Percentiles rank a stretch among this genome's conserved stretches.
These are phyloP conservation scores for Eutrema yunnanense DNA, from an alignment of 345 rosid genomes.

Conservation along the genomic window DNA sequence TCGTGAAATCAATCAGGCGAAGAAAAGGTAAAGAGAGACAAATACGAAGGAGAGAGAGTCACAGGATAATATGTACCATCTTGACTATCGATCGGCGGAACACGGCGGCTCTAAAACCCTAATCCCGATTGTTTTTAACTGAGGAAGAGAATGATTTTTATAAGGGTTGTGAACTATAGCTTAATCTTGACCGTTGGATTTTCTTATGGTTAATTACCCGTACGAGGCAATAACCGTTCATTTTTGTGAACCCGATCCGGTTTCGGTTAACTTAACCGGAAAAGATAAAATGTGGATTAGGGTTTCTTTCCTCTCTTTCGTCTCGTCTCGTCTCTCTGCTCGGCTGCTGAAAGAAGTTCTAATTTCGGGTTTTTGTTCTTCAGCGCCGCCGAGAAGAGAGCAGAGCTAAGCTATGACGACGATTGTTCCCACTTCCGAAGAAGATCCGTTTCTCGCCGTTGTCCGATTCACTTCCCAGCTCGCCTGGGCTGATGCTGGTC, in stretches of 20 bases:
- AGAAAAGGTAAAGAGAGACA: not conserved
- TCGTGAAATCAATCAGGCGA: not conserved
- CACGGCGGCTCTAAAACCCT: conserved; percentile 18
- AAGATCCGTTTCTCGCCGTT: conserved; percentile 79
- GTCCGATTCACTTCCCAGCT: conserved; percentile 92
- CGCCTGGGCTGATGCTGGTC: conserved; percentile 97
- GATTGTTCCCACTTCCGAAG: conserved; percentile 91
- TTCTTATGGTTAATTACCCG: not conserved
- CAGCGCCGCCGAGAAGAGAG: conserved; percentile 24
- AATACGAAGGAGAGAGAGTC: not conserved
- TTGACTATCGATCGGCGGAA: not conserved
- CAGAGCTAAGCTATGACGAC: conserved; percentile 55
- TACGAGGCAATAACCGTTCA: conserved; percentile 6
- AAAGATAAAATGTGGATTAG: conserved; percentile 13
- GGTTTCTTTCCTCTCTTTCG: not conserved
- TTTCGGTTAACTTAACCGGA: conserved; percentile 1
- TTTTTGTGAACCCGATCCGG: not conserved
- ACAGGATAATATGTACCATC: not conserved
- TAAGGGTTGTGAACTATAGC: not conserved
- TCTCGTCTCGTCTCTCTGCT: conserved; percentile 11
- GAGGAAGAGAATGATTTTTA: conserved; percentile 2
- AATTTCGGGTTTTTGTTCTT: conserved; percentile 7
- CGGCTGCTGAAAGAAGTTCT: conserved; percentile 22
- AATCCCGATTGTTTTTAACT: not conserved
- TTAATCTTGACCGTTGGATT: conserved; percentile 16